phyloP scores from a whole-genome alignment of 345 rosid species.

The Angophora floribunda region DNA sequence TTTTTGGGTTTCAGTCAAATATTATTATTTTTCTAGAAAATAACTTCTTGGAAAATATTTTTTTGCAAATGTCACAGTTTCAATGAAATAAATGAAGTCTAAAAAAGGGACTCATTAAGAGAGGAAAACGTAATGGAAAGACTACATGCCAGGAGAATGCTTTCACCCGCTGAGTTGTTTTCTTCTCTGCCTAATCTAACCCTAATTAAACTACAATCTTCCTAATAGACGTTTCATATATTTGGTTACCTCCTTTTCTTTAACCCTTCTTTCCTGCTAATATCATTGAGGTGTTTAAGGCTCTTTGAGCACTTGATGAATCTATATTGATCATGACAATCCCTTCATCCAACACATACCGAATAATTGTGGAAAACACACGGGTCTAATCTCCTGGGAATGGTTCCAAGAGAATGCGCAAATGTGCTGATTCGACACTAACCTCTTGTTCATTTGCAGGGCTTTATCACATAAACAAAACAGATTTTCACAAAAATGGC shows the following conservation, averaged over 20 bases:
- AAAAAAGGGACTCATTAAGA: neutral
- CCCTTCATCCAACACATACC: neutral
- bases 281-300: neutral
- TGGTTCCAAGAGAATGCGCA: fast-evolving
- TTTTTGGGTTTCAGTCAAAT: fast-evolving
- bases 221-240: neutral
- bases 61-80: neutral
- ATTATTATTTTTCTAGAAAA: too few relatives aligned
- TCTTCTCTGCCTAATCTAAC: neutral
- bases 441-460: fast-evolving
- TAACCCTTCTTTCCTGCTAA: neutral
- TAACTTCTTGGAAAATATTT: too few relatives aligned
- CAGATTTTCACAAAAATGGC: neutral
- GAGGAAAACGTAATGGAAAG: neutral
- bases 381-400: fast-evolving
- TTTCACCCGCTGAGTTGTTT: neutral
- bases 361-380: fast-evolving
- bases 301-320: fast-evolving
- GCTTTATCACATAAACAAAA: fast-evolving
- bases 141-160: fast-evolving
- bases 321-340: fast-evolving
- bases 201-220: fast-evolving
- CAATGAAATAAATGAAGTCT: neutral
- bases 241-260: neutral
- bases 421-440: neutral